A percentile compares a stretch with the other conserved stretches of the same genome.
Conservation (phyloP, 139 green algal genomes). For the Haematococcus lacustris region DNA sequence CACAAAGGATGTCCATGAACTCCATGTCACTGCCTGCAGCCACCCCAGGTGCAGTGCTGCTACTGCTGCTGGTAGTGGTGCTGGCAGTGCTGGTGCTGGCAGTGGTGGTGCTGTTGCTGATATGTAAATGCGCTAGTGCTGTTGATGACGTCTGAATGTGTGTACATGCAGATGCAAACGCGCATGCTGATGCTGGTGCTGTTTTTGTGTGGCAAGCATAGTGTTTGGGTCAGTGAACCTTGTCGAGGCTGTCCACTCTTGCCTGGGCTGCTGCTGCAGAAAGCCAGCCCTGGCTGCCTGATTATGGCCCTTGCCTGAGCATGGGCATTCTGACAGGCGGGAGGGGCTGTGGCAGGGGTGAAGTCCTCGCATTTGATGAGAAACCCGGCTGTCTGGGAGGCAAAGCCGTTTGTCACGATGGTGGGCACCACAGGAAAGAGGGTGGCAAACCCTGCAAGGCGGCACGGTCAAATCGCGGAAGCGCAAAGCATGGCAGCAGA, state of each 20-base stretch:
- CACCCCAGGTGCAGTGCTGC: background rate
- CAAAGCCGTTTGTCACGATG: slow-evolving; percentile 71
- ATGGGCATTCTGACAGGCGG: slow-evolving; percentile 22
- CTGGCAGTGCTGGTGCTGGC: too few species aligned
- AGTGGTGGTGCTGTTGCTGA: background rate
- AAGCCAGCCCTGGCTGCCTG: background rate
- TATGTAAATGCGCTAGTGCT: background rate
- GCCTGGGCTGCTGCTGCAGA: background rate
- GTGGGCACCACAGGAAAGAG: background rate
- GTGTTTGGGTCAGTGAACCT: background rate
- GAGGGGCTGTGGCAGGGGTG: slow-evolving; percentile 14
- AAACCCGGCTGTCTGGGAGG: slow-evolving; percentile 37
- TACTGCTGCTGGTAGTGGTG: background rate
- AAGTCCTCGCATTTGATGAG: slow-evolving; percentile 58
- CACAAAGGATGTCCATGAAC: slow-evolving; percentile 57
- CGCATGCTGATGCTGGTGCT: background rate
- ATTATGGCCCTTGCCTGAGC: background rate
- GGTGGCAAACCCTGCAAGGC: background rate
- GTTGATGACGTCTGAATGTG: background rate
- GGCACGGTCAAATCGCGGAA: background rate
- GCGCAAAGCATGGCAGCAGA: background rate
- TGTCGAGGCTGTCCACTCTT: background rate
- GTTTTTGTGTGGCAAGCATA: background rate
- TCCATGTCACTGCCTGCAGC: slow-evolving; percentile 24
- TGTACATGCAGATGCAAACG: background rate